These are phyloP conservation scores for Boletus pseudo-olivaceus DNA, from an alignment of 768 basidiomycete species.

Conservation along the genomic window DNA sequence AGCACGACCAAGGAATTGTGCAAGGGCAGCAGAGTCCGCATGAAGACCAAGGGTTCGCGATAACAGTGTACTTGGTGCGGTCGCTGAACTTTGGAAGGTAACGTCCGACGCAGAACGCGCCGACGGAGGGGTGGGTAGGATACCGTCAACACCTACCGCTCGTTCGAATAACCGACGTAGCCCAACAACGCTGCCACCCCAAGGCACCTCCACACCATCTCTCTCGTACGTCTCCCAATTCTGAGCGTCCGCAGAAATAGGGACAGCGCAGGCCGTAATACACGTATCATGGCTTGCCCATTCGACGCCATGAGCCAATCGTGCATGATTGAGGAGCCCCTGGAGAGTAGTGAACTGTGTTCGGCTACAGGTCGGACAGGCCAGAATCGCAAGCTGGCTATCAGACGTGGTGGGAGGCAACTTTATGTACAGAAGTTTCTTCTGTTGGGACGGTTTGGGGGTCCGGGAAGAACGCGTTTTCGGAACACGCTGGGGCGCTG, in stretches of 20 bases:
- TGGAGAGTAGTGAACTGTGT: constrained; percentile 50
- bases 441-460: constrained; percentile 26
- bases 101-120: not conserved
- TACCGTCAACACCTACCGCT: constrained; percentile 40
- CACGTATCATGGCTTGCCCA: constrained; percentile 53
- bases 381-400: constrained; percentile 33
- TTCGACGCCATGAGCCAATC: constrained; percentile 45
- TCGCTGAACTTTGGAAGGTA: constrained; percentile 4
- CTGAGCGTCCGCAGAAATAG: constrained; percentile 32
- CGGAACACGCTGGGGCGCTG: constrained; percentile 15
- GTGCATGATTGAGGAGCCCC: constrained; percentile 51
- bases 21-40: constrained; percentile 48
- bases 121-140: constrained; percentile 10
- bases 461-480: constrained; percentile 29
- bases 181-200: constrained; percentile 40
- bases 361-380: constrained; percentile 42
- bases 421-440: constrained; percentile 42
- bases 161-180: constrained; percentile 46
- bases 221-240: constrained; percentile 37
- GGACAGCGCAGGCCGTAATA: constrained; percentile 42
- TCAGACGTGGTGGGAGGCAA: constrained; percentile 27
- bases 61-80: constrained; percentile 36
- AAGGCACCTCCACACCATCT: constrained; percentile 35
- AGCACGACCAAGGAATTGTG: constrained; percentile 46
- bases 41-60: constrained; percentile 49